Percentiles rank a stretch among this genome's conserved stretches.
Evolutionary conservation across 768 basidiomycete genomes (phyloP).

Genomic region (Aureoboletus auriporus): DNA sequence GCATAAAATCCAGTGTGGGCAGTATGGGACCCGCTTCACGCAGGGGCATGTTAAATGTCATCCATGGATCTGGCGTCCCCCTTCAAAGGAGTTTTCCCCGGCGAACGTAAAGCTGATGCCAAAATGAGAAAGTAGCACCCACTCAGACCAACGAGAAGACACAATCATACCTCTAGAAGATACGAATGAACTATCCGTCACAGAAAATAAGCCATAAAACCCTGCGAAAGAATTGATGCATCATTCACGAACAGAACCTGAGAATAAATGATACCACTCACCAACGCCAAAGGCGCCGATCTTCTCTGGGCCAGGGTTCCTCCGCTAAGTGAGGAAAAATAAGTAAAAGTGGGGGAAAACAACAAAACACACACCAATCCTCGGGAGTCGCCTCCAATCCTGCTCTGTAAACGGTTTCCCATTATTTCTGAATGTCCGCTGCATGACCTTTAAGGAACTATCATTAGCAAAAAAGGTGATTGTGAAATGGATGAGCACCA

Average conservation of each 20-base stretch:
- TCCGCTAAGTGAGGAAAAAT: slow-evolving; percentile 50
- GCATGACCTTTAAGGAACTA: slow-evolving; percentile 50
- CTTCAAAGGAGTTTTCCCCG: slow-evolving; percentile 54
- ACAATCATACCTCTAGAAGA: slow-evolving; percentile 56
- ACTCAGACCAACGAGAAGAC: background rate
- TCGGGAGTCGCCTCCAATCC: slow-evolving; percentile 88
- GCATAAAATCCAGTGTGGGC: slow-evolving; percentile 74
- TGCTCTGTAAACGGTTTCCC: slow-evolving; percentile 76
- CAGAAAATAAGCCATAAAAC: slow-evolving; percentile 72
- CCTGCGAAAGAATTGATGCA: slow-evolving; percentile 28
- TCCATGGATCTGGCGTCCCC: slow-evolving; percentile 52
- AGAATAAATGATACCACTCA: slow-evolving; percentile 21
- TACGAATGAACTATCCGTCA: slow-evolving; percentile 74
- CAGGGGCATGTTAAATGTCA: slow-evolving; percentile 80
- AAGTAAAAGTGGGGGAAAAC: background rate
- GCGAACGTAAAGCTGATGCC: slow-evolving; percentile 64
- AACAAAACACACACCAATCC: slow-evolving; percentile 57
- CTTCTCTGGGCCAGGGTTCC: slow-evolving; percentile 88
- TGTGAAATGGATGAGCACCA: slow-evolving; percentile 8
- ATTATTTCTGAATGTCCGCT: slow-evolving; percentile 86
- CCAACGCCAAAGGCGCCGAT: slow-evolving; percentile 95
- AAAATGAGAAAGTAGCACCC: slow-evolving; percentile 57
- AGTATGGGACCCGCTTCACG: slow-evolving; percentile 77
- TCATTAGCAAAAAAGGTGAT: too few species aligned
- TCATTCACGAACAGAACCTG: background rate